Evolutionary conservation across 208 protist species (phyloP), one percentile per base, ranked within the genome.

Genomic region (Tritrichomonas foetus): DNA sequence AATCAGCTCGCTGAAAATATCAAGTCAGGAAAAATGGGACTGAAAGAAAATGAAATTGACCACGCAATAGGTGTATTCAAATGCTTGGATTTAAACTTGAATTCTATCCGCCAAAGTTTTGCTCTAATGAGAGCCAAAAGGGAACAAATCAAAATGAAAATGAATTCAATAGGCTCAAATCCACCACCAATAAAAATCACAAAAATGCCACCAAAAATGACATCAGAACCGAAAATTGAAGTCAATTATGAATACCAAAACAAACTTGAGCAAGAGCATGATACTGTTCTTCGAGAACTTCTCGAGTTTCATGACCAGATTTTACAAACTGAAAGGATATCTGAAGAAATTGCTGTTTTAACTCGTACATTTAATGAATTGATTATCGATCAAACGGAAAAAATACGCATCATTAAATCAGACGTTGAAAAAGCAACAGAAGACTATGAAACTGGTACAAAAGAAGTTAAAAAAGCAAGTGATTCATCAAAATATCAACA

Each of bases 401-500:
- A 30, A 89, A 89, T 89, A n/a, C 14, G 41, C 33, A 39, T 89
- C 16, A 89, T 89, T 39, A 53, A 39, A 57, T 25, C 41, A 16
- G 78, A 89, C 30, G 78, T 89, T 89, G 78, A 55, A 33, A 57
- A 53, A 61, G 78, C 78, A 1, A 20, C 44, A n/a, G 27, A 27
- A 89, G 44, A 89, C 39, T 89, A 89, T 20, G 78, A 89, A 89
- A 22, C 25, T 33, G 44, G 41, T 36, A 53, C 25, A 33, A 53
- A 39, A 9, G 41, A 89, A 39, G 39, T 89, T 57, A 33, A 89
- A 3, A 89, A 89, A 57, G 25, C 78, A 1, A 89, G n/a, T 39
- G n/a, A 57, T 16, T 57, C 27, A 89, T 39, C 78, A 36, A 89
- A 89, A 89, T 61, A 41, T 20, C 47, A 89, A n/a, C 78, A 89